Evolutionary conservation across 345 rosid genomes (phyloP).

Genomic region (Pelargonium nanum): DNA sequence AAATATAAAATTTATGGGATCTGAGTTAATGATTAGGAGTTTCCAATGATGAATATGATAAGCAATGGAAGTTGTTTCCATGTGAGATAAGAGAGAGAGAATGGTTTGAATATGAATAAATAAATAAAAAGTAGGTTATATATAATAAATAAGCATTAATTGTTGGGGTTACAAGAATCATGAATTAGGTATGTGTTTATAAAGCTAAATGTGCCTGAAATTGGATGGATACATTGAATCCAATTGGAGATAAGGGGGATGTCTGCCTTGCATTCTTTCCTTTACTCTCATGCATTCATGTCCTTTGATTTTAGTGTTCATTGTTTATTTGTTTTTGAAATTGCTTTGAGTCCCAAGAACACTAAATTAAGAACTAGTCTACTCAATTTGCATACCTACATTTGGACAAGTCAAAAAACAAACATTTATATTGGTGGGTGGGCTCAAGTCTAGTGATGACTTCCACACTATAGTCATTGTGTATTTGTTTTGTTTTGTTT

Average conservation of each 20-base stretch:
- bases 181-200: too few species aligned
- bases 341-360: not conserved
- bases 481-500: not conserved
- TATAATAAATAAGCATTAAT: too few species aligned
- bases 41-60: constrained; percentile 1
- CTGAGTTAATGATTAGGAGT: constrained; percentile 28
- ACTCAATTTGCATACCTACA: not conserved
- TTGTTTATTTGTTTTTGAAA: not conserved
- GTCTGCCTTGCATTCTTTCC: constrained; percentile 2
- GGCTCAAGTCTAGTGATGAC: not conserved
- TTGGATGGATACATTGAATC: constrained; percentile 13
- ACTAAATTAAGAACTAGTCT: not conserved
- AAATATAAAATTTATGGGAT: constrained; percentile 8
- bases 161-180: too few species aligned
- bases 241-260: not conserved
- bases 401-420: not conserved
- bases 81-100: constrained; percentile 10
- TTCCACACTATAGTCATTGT: too few species aligned
- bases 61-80: constrained; percentile 15
- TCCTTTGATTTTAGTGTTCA: not conserved
- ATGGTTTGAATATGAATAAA: too few species aligned
- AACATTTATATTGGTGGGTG: not conserved
- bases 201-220: not conserved
- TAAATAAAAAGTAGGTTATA: too few species aligned
- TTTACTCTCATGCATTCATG: constrained; percentile 6